Evolutionary conservation across 73 alveolate genomes (phyloP).

Genomic region (Tetrahymena borealis): DNA sequence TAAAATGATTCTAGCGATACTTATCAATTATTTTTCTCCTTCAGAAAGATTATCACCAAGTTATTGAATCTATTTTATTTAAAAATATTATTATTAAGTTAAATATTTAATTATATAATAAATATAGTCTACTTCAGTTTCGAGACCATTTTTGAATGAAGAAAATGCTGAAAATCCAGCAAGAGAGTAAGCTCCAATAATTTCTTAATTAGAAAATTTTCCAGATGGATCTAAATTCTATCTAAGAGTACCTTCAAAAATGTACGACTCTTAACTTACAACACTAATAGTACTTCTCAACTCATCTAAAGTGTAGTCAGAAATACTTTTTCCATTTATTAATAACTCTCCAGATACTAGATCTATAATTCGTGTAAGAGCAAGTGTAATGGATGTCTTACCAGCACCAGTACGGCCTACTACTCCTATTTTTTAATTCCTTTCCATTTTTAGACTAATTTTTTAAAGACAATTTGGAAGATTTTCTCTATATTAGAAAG

Average conservation of each 20-base stretch:
- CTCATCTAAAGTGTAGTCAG: conserved; percentile 52
- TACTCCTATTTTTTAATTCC: conserved; percentile 49
- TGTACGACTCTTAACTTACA: conserved; percentile 77
- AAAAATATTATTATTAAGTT: conserved; percentile 20
- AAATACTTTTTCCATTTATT: conserved; percentile 74
- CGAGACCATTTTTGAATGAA: background rate
- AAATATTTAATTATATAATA: background rate
- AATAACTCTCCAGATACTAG: conserved; percentile 53
- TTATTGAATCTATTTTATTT: conserved; percentile 10
- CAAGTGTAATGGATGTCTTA: conserved; percentile 56
- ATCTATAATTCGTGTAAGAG: conserved; percentile 55
- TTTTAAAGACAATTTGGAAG: background rate
- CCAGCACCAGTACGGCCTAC: conserved; percentile 84
- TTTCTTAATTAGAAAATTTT: background rate
- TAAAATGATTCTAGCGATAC: conserved; percentile 63
- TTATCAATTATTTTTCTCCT: conserved; percentile 63
- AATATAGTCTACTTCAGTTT: background rate
- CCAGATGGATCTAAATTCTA: conserved; percentile 79
- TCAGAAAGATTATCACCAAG: conserved; percentile 58
- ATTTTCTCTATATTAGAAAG: background rate
- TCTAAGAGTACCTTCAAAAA: conserved; percentile 69
- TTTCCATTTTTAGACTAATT: background rate
- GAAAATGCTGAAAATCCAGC: background rate
- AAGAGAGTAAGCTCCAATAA: background rate
- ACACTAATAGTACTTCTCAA: conserved; percentile 60